A percentile compares a stretch with the other conserved stretches of the same genome.
Evolutionary conservation across 2,329 filamentous ascomycete species (phyloP).

Genomic region (Claviceps digitariae): DNA sequence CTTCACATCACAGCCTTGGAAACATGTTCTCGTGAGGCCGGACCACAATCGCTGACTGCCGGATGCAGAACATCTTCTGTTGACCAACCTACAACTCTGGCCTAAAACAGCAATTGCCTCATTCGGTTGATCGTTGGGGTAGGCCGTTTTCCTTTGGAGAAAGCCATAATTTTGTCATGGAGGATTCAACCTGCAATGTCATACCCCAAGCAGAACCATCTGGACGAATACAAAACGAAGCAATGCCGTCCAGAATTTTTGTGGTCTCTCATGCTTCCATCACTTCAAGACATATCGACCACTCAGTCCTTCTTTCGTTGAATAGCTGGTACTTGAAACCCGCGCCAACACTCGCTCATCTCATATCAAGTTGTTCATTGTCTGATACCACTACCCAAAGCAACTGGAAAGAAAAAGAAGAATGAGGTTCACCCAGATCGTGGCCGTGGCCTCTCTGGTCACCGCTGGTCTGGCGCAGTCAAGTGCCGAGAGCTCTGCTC

Average conservation of each 20-base stretch:
- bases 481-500: background rate
- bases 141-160: background rate
- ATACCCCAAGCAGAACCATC: background rate
- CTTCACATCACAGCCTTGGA: background rate
- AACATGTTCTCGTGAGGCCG: background rate
- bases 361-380: background rate
- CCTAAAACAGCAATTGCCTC: background rate
- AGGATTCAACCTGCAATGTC: background rate
- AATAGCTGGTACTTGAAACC: background rate
- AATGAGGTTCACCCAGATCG: constrained; percentile 23
- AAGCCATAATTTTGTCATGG: background rate
- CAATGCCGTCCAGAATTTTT: background rate
- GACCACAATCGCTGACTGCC: background rate
- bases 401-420: constrained; percentile 7
- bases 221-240: background rate
- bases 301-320: background rate
- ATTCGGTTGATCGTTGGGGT: background rate
- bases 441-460: constrained; percentile 10
- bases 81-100: background rate
- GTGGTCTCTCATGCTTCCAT: background rate
- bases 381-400: background rate
- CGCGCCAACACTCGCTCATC: constrained; percentile 7
- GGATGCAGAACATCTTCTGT: background rate
- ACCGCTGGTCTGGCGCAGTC: constrained; percentile 1
- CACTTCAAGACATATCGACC: background rate